Base-by-base conservation (phyloP, 192 early-diverging fungal species). In the Gaertneriomyces semiglobifer region DNA sequence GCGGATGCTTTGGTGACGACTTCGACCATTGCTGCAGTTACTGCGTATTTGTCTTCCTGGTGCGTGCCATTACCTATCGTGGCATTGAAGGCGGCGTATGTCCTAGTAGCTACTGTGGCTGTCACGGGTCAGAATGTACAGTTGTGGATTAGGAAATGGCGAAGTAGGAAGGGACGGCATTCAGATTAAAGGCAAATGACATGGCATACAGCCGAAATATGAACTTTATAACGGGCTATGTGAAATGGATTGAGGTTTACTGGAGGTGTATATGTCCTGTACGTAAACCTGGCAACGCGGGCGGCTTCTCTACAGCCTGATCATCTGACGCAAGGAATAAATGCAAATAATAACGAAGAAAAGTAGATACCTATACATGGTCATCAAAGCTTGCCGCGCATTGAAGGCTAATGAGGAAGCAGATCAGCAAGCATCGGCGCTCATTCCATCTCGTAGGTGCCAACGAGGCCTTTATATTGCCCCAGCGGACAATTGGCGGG, bases 81-180 rank as follows among this genome's bases (percentile, higher is more conserved):
- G 3, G 46, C 42, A 4, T 7, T 70, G 7, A 70, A 70, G 56
- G 68, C 42, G 11, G 25, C 46, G 9, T 70, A 70, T 53, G 43
- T 62, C 7, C 33, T 70, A 6, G 6, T 62, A 18, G 60, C 63
- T 33, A 56, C 53, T 59, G 47, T 57, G n/a, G 60, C 54, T 20
- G 59, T 70, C 6, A 55, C 53, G 19, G 53, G 58, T 1, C 42
- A 19, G 51, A 63, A 51, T 48, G 44, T 48, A 11, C 58, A 44
- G 4, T 39, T 56, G 14, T 68, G 66, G 66, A 39, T 59, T 14
- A 46, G 58, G 58, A 43, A 58, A 44, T 68, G 58, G 58, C 43
- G 59, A 58, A 51, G 53, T 40, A 16, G 45, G 50, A 68, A 68
- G 58, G 18, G 43, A 7, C 58, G 66, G 48, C 66, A 68, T 48